Base-by-base conservation (phyloP, 164 flowering plant genomes). In the Protea cynaroides region DNA sequence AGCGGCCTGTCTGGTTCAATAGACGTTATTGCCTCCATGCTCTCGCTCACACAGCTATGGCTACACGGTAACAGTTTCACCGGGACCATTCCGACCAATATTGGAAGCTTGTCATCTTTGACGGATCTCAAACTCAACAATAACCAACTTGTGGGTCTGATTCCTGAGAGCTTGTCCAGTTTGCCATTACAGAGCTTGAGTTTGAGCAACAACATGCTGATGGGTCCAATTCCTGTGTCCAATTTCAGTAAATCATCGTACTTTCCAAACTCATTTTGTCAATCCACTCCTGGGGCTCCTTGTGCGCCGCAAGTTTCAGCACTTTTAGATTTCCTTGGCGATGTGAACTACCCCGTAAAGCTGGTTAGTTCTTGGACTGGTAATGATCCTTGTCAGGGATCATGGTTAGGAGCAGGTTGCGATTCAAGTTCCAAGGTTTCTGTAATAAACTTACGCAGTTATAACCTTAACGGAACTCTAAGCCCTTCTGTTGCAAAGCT, bases 61-160 rank as follows among this genome's bases (percentile, higher is more conserved):
- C 83, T 87, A 56, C 90, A 87, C 54, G 90, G 90, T 24, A 87
- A 87, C 58, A 70, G 70, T 29, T 87, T 87, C 76, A 73, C 81
- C 0, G 94, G 94, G 8, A 25, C 69, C 8, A 85, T 87, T 68
- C 89, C 94, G 0, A 80, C 64, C 25, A 68, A 65, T 55, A 81
- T 86, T 66, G 87, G 88, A 7, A 63, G 62, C 44, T 74, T 87
- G 61, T 68, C 65, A 63, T 56, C 71, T 11, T 74, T 87, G 64
- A 76, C 68, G 64, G 82, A 81, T 58, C 81, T 87, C 18, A 76
- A 86, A 72, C 79, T 87, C 14, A 86, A 87, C 56, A 51, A 79
- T 9, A 87, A 87, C 55, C 63, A 69, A 25, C 77, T 87, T 21
- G 86, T 80, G 37, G 94, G 94, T 46, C 40, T 83, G 12, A 60